A percentile compares a stretch with the other conserved stretches of the same genome.
Evolutionary conservation across 768 basidiomycete species (phyloP).

Genomic region (Tricholoma hemisulphureum): DNA sequence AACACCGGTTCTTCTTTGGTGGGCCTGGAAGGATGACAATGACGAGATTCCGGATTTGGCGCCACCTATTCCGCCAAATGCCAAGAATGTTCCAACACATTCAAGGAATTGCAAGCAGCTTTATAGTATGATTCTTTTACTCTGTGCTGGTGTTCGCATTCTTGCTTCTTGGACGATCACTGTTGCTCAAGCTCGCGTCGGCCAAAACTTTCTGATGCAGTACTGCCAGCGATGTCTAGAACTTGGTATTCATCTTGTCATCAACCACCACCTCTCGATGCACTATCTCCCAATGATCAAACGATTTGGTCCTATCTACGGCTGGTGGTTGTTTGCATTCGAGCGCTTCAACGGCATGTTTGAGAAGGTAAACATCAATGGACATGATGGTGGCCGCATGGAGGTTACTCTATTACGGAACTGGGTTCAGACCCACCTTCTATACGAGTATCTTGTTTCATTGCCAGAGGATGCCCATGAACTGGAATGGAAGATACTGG

Average conservation of each 20-base stretch:
- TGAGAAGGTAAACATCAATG: constrained; percentile 31
- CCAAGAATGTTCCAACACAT: constrained; percentile 12
- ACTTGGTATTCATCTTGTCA: constrained; percentile 9
- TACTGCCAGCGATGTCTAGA: constrained; percentile 14
- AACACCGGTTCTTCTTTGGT: constrained; percentile 27
- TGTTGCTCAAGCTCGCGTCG: constrained; percentile 19
- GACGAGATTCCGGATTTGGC: constrained; percentile 16
- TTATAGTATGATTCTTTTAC: constrained; percentile 13
- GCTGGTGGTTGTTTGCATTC: constrained; percentile 36
- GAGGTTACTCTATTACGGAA: constrained; percentile 29
- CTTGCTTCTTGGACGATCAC: constrained; percentile 19
- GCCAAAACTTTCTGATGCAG: constrained; percentile 21
- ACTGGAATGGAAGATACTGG: constrained; percentile 5
- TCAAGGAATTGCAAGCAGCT: constrained; percentile 9
- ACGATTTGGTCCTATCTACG: constrained; percentile 30
- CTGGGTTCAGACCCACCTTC: constrained; percentile 27
- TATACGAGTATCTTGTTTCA: constrained; percentile 14
- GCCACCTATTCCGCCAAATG: constrained; percentile 19
- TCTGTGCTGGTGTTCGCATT: constrained; percentile 19
- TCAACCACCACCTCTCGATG: constrained; percentile 30
- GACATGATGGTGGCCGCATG: constrained; percentile 27
- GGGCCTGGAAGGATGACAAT: constrained; percentile 19
- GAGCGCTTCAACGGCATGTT: constrained; percentile 35
- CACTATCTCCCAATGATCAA: constrained; percentile 23
- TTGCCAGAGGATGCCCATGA: constrained; percentile 4